A percentile compares a stretch with the other conserved stretches of the same genome.
Evolutionary conservation across 1,284 basidiomycete species (phyloP).

Genomic region (Cryptococcus hybrid): DNA sequence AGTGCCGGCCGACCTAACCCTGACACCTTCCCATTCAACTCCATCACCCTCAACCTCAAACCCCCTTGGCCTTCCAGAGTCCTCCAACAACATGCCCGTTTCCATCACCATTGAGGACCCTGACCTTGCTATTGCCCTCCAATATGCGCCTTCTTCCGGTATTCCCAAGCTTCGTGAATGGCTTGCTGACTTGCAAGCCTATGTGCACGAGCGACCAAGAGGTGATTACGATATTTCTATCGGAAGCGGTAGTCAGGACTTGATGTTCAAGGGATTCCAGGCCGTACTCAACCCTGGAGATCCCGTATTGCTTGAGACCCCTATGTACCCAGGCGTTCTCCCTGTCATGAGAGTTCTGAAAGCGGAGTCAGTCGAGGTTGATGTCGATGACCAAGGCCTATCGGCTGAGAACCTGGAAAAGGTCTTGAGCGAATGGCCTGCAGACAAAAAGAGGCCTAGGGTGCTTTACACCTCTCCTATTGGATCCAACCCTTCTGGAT

Average conservation of each 20-base stretch:
- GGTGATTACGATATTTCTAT: slow-evolving; percentile 70
- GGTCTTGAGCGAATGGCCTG: slow-evolving; percentile 73
- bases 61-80: slow-evolving; percentile 54
- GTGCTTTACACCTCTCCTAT: slow-evolving; percentile 66
- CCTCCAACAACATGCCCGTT: slow-evolving; percentile 52
- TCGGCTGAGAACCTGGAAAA: slow-evolving; percentile 62
- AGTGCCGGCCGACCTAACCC: slow-evolving; percentile 70
- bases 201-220: slow-evolving; percentile 57
- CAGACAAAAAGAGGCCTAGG: slow-evolving; percentile 69
- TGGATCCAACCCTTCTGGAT: slow-evolving; percentile 82
- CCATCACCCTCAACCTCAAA: slow-evolving; percentile 59
- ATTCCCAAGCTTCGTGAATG: slow-evolving; percentile 62
- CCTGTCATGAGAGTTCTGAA: slow-evolving; percentile 36
- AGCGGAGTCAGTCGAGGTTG: slow-evolving; percentile 68
- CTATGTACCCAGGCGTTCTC: slow-evolving; percentile 67
- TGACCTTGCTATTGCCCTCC: slow-evolving; percentile 64
- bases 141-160: slow-evolving; percentile 77
- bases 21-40: slow-evolving; percentile 83
- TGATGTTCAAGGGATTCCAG: slow-evolving; percentile 71
- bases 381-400: slow-evolving; percentile 75
- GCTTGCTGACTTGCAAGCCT: slow-evolving; percentile 66
- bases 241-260: slow-evolving; percentile 82
- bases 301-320: slow-evolving; percentile 76
- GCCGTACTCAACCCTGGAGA: slow-evolving; percentile 76
- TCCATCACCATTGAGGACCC: slow-evolving; percentile 55